Evolutionary conservation across 148 eudicot genomes (phyloP), one percentile per base, ranked within the genome.

Genomic region (Arctostaphylos glauca): DNA sequence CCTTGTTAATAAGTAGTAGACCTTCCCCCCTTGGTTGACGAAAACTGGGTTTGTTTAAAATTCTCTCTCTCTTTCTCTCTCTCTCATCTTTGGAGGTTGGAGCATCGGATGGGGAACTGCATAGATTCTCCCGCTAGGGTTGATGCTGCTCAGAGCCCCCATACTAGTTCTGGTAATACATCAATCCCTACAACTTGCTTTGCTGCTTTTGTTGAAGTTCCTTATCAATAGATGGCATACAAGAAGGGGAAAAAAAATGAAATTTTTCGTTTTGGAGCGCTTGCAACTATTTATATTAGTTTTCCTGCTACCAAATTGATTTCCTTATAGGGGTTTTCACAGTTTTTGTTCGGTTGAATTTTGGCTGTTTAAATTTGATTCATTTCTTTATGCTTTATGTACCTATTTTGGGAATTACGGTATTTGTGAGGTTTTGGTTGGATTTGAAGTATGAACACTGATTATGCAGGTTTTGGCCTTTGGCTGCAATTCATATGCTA

Each of bases 51-150:
- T 3, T 15, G 5, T 25, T 2, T 0, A 67, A 67, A 23, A 9
- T 9, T 59, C 43, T 64, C 41, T 64, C 70, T 64, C 70, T 66
- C 41, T 64, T 41, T 21, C 31, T 54, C 77, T 72, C 66, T 81
- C 76, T 58, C 19, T 67, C 81, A 48, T 44, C 48, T 79, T 84
- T 43, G 52, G 71, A 68, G 77, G 25, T 70, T 54, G 64, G 46
- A 62, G 83, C 23, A 41, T 15, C 46, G 81, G 81, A 95, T 95
- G 98, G 98, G 98, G 10, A 95, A 95, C 78, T 93, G 97, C 78
- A 67, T 90, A n/a, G 91, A 88, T 90, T 90, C 94, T 71, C 90
- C 97, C 52, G 92, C 98, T 25, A 93, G 84, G 91, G 92, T 92
- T 56, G 98, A 93, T 72, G 64, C 94, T 16, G 82, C 92, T 68